Percentiles rank a stretch among this genome's conserved stretches.
These are phyloP conservation scores for Uronychia binucleata DNA, from an alignment of 73 alveolate species.

Conservation along the genomic window DNA sequence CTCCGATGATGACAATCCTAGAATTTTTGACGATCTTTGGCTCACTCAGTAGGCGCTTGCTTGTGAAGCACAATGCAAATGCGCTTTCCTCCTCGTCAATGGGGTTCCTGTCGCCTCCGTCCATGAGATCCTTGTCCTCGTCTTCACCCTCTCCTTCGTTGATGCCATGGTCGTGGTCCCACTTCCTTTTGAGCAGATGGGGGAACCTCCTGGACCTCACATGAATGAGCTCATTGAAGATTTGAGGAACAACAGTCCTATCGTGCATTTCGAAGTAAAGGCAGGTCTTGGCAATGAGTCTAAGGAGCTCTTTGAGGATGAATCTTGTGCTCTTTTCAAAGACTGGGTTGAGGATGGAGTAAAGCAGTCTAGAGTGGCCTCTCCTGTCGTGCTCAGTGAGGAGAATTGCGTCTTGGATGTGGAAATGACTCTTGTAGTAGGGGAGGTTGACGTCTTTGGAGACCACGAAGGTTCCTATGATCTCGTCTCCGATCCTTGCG, in stretches of 20 bases:
- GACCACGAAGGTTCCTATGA: slow-evolving; percentile 90
- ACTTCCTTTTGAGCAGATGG: slow-evolving; percentile 91
- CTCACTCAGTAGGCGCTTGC: slow-evolving; percentile 89
- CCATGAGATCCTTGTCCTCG: slow-evolving; percentile 80
- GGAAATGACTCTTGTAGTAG: slow-evolving; percentile 94
- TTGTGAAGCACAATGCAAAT: slow-evolving; percentile 91
- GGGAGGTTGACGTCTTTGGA: slow-evolving; percentile 92
- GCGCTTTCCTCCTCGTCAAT: slow-evolving; percentile 92
- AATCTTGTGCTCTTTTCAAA: slow-evolving; percentile 87
- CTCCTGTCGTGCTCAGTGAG: slow-evolving; percentile 91
- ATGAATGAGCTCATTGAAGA: slow-evolving; percentile 92
- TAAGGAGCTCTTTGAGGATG: slow-evolving; percentile 92
- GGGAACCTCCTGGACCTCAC: slow-evolving; percentile 98
- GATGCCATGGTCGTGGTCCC: slow-evolving; percentile 92
- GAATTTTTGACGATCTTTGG: slow-evolving; percentile 95
- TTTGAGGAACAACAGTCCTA: slow-evolving; percentile 87
- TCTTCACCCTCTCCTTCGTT: slow-evolving; percentile 68
- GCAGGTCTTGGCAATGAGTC: slow-evolving; percentile 93
- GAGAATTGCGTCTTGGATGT: slow-evolving; percentile 91
- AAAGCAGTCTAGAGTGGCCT: slow-evolving; percentile 92
- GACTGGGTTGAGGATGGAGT: slow-evolving; percentile 90
- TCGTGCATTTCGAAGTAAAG: slow-evolving; percentile 94
- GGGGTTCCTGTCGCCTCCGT: slow-evolving; percentile 93
- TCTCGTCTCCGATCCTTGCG: slow-evolving; percentile 78
- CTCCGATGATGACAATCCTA: slow-evolving; percentile 98